phyloP scores from a whole-genome alignment of 805 yeast genomes.

The Candida jianshihensis region DNA sequence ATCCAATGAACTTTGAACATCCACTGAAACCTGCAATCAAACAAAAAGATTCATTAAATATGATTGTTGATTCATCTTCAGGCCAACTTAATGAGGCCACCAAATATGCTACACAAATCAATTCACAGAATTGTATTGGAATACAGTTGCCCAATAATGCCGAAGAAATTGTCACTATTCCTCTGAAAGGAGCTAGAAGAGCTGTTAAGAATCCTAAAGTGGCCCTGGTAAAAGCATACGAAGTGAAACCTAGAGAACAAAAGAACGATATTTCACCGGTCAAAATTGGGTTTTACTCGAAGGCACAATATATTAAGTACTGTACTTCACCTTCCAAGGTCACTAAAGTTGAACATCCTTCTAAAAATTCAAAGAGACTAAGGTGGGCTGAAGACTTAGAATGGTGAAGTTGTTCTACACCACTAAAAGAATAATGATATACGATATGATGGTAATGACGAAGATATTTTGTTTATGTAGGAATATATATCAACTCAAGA shows the following conservation, averaged over 20 bases:
- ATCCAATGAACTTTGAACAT: conserved; percentile 12
- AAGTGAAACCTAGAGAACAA: conserved; percentile 1
- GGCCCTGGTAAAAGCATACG: conserved; percentile 15
- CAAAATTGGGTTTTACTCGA: conserved; percentile 18
- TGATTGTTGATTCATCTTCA: conserved; percentile 55
- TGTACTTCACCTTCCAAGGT: conserved; percentile 10
- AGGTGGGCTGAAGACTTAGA: conserved; percentile 20
- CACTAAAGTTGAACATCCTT: conserved; percentile 1
- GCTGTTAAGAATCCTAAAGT: conserved; percentile 9
- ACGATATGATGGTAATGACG: no score
- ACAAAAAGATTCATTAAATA: conserved; percentile 23
- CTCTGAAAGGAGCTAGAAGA: conserved; percentile 21
- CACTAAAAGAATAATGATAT: no score
- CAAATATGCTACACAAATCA: conserved; percentile 61
- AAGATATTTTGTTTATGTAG: background rate
- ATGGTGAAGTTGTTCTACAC: conserved; percentile 8
- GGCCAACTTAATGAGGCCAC: conserved; percentile 60
- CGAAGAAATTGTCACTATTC: conserved; percentile 55
- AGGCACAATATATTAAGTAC: conserved; percentile 12
- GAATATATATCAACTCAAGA: background rate
- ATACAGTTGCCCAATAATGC: conserved; percentile 53
- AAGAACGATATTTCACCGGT: background rate
- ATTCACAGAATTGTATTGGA: conserved; percentile 54
- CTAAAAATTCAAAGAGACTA: conserved; percentile 7
- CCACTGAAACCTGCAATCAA: conserved; percentile 13